These are phyloP conservation scores for Udeniomyces megalosporus DNA, from an alignment of 768 basidiomycete genomes.

Conservation along the genomic window DNA sequence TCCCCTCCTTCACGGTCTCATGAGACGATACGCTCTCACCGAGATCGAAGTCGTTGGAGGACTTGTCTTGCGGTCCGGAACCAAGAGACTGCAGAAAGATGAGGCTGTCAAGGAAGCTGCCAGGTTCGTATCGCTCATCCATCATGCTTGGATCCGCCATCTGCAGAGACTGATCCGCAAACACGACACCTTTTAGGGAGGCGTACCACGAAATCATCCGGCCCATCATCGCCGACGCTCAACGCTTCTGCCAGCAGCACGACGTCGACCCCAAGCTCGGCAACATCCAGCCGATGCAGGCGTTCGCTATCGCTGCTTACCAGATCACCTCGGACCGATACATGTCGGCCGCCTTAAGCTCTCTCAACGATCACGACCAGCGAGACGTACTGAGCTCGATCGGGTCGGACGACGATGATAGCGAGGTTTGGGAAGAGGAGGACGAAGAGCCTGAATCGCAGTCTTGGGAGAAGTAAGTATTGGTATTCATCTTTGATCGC, in stretches of 20 bases:
- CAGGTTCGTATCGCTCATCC: too few species aligned
- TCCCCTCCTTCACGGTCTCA: conserved; percentile 21
- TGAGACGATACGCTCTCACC: conserved; percentile 24
- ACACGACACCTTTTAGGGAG: too few species aligned
- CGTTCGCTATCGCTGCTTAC: conserved; percentile 27
- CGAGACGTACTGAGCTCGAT: conserved; percentile 12
- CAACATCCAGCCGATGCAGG: conserved; percentile 3
- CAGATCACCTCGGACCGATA: conserved; percentile 20
- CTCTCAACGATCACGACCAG: conserved; percentile 21
- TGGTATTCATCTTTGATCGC: too few species aligned
- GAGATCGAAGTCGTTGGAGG: conserved; percentile 27
- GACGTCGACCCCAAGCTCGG: conserved; percentile 6
- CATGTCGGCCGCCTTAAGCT: conserved; percentile 14
- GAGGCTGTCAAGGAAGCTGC: conserved; percentile 27
- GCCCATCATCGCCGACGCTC: conserved; percentile 17
- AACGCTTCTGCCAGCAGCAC: conserved; percentile 9
- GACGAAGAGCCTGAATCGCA: conserved; percentile 12
- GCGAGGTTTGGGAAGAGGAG: conserved; percentile 5
- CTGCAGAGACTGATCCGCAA: too few species aligned
- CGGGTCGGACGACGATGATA: conserved; percentile 13
- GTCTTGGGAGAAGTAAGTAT: conserved; percentile 20
- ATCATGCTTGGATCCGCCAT: too few species aligned
- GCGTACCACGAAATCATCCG: conserved; percentile 18
- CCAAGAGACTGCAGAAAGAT: conserved; percentile 23
- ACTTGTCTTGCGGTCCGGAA: conserved; percentile 24